Evolutionary conservation across 164 flowering plant genomes (phyloP), one percentile per base, ranked within the genome.

Genomic region (Stephania yunnanensis): DNA sequence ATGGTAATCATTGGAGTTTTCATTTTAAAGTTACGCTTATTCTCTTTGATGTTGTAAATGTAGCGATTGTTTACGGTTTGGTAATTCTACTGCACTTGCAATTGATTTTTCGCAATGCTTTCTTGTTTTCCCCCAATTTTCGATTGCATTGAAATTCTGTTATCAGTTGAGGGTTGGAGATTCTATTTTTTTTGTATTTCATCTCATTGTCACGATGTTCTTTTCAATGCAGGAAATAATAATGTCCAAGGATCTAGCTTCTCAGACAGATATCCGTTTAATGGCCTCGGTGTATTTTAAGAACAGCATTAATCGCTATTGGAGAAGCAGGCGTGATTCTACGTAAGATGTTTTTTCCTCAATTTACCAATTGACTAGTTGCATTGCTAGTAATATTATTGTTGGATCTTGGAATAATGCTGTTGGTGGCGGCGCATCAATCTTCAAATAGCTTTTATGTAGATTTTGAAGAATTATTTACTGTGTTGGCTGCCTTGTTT

Each of bases 231-330:
- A 95, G 97, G 99, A 95, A 82, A 86, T 95, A 74, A 95, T 95
- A 45, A 86, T 88, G 25, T 83, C 97, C 0, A 85, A 86, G 80
- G 95, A 92, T 83, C 86, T 93, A 66, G 90, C 73, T 36, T 75
- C 89, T 61, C 95, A 88, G 71, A 86, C 80, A 29, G 95, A 95
- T 83, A 88, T 93, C 68, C 89, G 98, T 42, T 81, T 95, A 30
- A 76, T 93, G 91, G 98, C 99, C 22, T 87, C 99, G 0, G 94
- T 95, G 46, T 93, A 91, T 77, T 90, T 95, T 64, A 95, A 95
- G 86, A 95, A 95, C 70, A 87, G 90, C 77, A 77, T 93, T 65
- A 92, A 78, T 79, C 91, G 97, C 15, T 87, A 90, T 74, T 93
- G 99, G 99, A 86, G 97, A 80, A 83, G 73, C 77, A 80, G 93